Percentiles rank a stretch among this genome's conserved stretches.
phyloP scores from a whole-genome alignment of 257 asterid species.

The Solanum habrochaites region DNA sequence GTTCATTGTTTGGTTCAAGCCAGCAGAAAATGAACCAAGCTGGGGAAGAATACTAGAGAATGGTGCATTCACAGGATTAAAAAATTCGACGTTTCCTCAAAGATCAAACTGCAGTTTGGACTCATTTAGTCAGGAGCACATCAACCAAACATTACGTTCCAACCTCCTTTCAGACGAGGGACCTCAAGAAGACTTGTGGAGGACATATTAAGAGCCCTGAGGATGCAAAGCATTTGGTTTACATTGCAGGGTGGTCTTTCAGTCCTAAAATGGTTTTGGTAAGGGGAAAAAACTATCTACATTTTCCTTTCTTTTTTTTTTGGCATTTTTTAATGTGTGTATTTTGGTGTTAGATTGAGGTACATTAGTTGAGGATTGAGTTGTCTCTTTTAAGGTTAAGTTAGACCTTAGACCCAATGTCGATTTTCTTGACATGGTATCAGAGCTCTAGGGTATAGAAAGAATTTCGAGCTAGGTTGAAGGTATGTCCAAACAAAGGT shows the following conservation, averaged over 20 bases:
- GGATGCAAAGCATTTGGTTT: constrained; percentile 72
- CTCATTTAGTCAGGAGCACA: constrained; percentile 87
- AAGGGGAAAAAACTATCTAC: neutral
- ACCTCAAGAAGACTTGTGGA: constrained; percentile 55
- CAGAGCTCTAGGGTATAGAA: neutral
- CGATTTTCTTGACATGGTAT: neutral
- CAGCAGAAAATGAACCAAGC: constrained; percentile 40
- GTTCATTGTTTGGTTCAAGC: constrained; percentile 67
- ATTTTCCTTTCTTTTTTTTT: neutral
- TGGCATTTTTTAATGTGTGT: neutral
- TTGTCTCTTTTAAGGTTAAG: neutral
- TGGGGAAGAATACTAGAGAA: constrained; percentile 48
- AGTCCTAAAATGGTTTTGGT: constrained; percentile 63
- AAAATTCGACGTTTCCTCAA: constrained; percentile 51
- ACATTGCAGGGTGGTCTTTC: constrained; percentile 84
- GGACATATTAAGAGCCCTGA: constrained; percentile 64
- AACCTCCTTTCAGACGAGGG: constrained; percentile 35
- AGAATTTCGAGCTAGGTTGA: neutral
- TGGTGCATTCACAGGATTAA: constrained; percentile 52
- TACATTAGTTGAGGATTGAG: neutral
- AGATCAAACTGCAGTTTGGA: constrained; percentile 52
- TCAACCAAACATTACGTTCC: constrained; percentile 32
- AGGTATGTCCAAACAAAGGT: neutral
- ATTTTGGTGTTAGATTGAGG: neutral
- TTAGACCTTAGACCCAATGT: neutral